Evolutionary conservation across 352 stramenopile species (phyloP), one percentile per base, ranked within the genome.

Genomic region (Halophytophthora batemanensis): DNA sequence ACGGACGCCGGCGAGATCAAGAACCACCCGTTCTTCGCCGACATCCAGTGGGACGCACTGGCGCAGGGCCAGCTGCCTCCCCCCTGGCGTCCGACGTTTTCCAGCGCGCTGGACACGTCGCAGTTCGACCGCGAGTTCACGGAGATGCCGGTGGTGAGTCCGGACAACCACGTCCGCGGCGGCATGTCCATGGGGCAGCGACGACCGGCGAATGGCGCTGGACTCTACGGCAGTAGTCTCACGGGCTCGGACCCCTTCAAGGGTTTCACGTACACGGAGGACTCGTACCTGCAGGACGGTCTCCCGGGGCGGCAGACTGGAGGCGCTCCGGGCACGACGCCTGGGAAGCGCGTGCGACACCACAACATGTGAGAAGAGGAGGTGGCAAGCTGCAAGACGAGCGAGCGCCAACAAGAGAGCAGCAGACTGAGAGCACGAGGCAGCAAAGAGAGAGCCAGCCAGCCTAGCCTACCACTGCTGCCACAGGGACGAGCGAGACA

Each of bases 91-190:
- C 96, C 96, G 15, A 88, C 85, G 22, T 96, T 98, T 56, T 90
- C 84, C 18, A 84, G 89, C 19, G 95, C 77, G 37, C 69, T 97
- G n/a, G 95, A 99, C 76, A 98, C 95, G 35, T 98, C 92, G 50
- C 95, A 98, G 77, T 99, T 99, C 52, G 96, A 99, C 77, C 81
- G 86, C 49, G 96, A 99, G 69, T 98, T 98, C 54, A 98, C 96
- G 0, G 93, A 87, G 52, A 98, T 98, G 92, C 96, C 96, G 8
- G 87, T 98, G 28, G 83, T 96, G 59, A 97, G 86, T 50, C 93
- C 95, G 0, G 86, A 93, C 61, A 88, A 86, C 57, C 60, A 86
- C 33, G 71, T 73, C n/a, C 75, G 74, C 10, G 25, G 4, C 4
- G 25, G 63, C 1, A 82, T 89, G 77, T 55, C 66, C 1, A 59